These are phyloP conservation scores for Entophlyctis luteolus DNA, from an alignment of 192 early-diverging fungal genomes.

Conservation along the genomic window DNA sequence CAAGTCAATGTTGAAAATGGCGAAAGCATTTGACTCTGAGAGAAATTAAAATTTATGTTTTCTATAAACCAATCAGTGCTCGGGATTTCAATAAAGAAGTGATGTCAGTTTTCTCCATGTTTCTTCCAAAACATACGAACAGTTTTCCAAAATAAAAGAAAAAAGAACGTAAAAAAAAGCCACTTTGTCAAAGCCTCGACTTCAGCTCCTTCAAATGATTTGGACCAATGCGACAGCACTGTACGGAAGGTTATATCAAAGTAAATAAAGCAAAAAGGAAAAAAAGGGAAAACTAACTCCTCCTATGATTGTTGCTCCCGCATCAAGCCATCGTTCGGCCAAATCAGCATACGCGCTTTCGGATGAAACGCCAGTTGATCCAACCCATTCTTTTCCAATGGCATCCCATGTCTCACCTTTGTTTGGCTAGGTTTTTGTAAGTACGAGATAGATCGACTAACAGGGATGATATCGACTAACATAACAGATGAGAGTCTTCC, in stretches of 20 bases:
- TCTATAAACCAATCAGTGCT: no score
- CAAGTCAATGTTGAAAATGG: no score
- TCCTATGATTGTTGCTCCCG: conserved; percentile 19
- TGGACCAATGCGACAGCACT: conserved; percentile 23
- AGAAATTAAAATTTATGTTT: no score
- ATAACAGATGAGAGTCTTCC: conserved; percentile 17
- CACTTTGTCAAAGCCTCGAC: neutral
- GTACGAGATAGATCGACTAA: no score
- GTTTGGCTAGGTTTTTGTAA: conserved; percentile 19
- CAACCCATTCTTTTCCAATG: conserved; percentile 9
- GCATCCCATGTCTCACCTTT: conserved; percentile 29
- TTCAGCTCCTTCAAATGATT: conserved; percentile 1
- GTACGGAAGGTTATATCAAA: neutral
- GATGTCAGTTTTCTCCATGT: no score
- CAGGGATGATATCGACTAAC: neutral
- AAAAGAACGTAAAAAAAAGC: no score
- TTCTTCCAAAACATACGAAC: no score
- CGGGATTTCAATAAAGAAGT: no score
- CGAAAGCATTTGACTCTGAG: no score
- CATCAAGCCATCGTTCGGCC: conserved; percentile 15
- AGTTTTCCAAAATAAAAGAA: no score
- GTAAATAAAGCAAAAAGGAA: neutral
- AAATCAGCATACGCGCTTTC: neutral
- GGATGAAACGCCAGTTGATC: neutral
- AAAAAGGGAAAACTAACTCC: neutral